Base-by-base conservation (phyloP, 2,329 filamentous ascomycete genomes). In the Penicillium griseofulvum region DNA sequence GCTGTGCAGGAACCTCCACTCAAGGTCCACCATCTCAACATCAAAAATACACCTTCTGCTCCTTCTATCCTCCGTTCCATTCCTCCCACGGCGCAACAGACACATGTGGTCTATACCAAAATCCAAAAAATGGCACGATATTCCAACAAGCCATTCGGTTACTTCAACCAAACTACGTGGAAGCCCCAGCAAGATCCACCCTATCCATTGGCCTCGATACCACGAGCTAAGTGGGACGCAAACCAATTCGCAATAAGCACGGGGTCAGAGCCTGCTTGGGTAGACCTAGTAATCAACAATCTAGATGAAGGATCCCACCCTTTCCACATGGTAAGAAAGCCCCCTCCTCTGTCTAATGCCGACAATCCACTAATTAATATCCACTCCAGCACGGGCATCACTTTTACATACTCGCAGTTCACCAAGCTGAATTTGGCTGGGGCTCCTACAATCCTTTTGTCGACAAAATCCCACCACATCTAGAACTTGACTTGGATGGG, bases 251-350 rank as follows among this genome's bases (percentile, higher is more conserved):
- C 70, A 6, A 67, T 70, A 52, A 68, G 62, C 7, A 70, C 65
- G n/a, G 71, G 63, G 7, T 56, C 58, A 29, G 54, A 63, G 4
- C 58, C 65, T 5, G 48, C 46, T 28, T 81, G 79, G 78, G 67
- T 80, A 1, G 78, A 81, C 57, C 59, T 81, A 1, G 69, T 80
- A 3, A 66, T 81, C 45, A 81, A 82, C 58, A 81, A 81, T 52
- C 67, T 80, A 16, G 79, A 81, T 53, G 78, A 81, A 38, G 76
- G 76, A 7, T 67, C 71, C 0, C 80, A 81, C 60, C 79, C 80
- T 0, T 81, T 81, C 54, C 80, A 81, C 60, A 55, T 81, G 39
- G 76, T 78, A 65, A 53, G 66, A 24, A n/a, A 10, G 3, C 10
- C 22, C 12, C 31, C 19, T 22, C 29, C 33, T n/a, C 28, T 12